These are phyloP conservation scores for Protostelium mycophagum DNA, from an alignment of 78 protist species.

Conservation along the genomic window DNA sequence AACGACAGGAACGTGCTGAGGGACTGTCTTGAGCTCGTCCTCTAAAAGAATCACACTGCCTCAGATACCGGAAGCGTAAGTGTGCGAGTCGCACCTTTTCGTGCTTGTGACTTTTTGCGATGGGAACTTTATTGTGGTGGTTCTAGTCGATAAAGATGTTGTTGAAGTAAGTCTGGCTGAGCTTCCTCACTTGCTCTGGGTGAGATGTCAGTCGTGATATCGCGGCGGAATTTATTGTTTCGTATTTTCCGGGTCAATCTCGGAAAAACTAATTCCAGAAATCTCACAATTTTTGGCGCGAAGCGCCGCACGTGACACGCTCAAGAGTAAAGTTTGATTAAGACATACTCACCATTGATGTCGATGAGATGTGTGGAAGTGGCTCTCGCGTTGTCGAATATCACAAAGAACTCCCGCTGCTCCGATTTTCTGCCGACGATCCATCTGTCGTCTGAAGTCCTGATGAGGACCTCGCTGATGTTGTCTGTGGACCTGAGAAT, in stretches of 20 bases:
- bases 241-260: neutral
- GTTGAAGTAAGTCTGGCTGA: slow-evolving; percentile 23
- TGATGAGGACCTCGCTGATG: slow-evolving; percentile 29
- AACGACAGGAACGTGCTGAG: no score
- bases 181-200: slow-evolving; percentile 39
- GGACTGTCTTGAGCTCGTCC: no score
- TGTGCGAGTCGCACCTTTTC: no score
- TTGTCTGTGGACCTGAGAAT: neutral
- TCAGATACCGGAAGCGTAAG: no score
- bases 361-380: slow-evolving; percentile 47
- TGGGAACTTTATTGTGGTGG: no score
- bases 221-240: neutral
- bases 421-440: slow-evolving; percentile 65
- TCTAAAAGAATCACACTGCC: no score
- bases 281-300: slow-evolving; percentile 7
- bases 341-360: slow-evolving; percentile 39
- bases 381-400: slow-evolving; percentile 49
- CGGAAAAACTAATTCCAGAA: neutral
- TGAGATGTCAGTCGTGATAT: neutral
- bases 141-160: slow-evolving; percentile 31
- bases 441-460: slow-evolving; percentile 55
- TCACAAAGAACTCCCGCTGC: slow-evolving; percentile 63
- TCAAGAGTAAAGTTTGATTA: neutral
- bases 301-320: neutral
- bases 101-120: no score